Base-by-base conservation (phyloP, 345 rosid species). In the Citrus glauca region DNA sequence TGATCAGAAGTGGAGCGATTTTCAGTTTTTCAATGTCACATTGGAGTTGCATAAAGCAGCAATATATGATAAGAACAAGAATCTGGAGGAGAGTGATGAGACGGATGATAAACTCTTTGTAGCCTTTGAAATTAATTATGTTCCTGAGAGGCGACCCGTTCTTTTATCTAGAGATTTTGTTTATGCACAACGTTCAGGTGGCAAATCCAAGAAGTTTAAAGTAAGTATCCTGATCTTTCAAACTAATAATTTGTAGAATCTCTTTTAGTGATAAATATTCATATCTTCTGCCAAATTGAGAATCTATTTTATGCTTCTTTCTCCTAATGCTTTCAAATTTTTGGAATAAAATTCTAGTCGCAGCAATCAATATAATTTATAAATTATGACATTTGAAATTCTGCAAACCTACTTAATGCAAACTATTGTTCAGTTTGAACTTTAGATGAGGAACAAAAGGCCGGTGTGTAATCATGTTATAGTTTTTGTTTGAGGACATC, bases 151-250 rank as follows among this genome's bases (percentile, higher is more conserved):
- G 62, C 80, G 78, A 19, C 89, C 89, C 25, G 81, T 84, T 78
- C 77, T 87, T 50, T 79, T 83, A 17, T 87, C 88, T 1, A 81
- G 88, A 77, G 90, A 85, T 76, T 85, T 83, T 53, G 88, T 83
- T 72, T 59, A 82, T 59, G 88, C 84, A 27, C 64, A 35, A 42
- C 86, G 75, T n/a, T 22, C 80, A 0, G 82, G 80, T 20, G 55
- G 59, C 13, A 24, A 64, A n/a, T 55, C 79, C 81, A 62, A 66
- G 32, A 16, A 40, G 30, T 85, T 77, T 68, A 71, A 83, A 87
- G 88, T 87, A 64, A 76, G 74, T 38, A 24, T 71, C 69, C 22
- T 60, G 25, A 74, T 38, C 62, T 30, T 40, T 4, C 19, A 13
- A 45, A 19, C 35, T 27, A 13, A 30, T 63, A 16, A 25, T 63